Base-by-base conservation (phyloP, 2,329 filamentous ascomycete genomes). In the Cytospora leucostoma region DNA sequence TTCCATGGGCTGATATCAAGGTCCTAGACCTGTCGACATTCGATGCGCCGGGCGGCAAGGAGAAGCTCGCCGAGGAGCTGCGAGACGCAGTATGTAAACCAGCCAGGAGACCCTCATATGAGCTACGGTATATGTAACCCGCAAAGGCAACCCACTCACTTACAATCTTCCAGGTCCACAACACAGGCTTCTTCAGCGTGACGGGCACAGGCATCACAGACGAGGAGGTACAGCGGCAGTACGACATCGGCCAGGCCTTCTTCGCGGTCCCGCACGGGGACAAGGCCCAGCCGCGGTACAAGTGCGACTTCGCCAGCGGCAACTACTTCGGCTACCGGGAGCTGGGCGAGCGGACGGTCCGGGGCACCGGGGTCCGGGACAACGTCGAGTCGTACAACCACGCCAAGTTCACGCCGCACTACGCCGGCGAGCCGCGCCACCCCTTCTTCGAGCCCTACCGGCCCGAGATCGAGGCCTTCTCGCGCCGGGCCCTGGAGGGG, bases 381-480 rank as follows among this genome's bases (percentile, higher is more conserved):
- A 84, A 83, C 64, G 76, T 83, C 56, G 80, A 84, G 65, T 80
- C 83, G 1, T 82, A 80, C 70, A 84, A 84, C 67, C 77, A 84
- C 11, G 79, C 81, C 62, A 85, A 85, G 64, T 83, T 81, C 67
- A 77, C 76, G 17, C 70, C 72, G 0, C 65, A 75, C 62, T 76
- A 77, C 67, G 70, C 72, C 11, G 71, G 76, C 8, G 68, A 73
- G 59, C 71, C 61, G 69, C 78, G 63, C 70, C 79, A 37, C 66
- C 76, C 10, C 65, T 81, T 51, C 70, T 83, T 49, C 61, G 71
- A 57, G 70, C 76, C 37, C 0, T 74, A 80, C 59, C 72, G 78
- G 15, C 67, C 75, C 0, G 81, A 84, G 62, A 82, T 86, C 35
- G 80, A 84, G 64, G 67, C 67, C 0, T 84, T 85, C 70, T 82